Conservation (phyloP, 371 early-diverging fungal genomes). For the Enterocytospora artemiae region DNA sequence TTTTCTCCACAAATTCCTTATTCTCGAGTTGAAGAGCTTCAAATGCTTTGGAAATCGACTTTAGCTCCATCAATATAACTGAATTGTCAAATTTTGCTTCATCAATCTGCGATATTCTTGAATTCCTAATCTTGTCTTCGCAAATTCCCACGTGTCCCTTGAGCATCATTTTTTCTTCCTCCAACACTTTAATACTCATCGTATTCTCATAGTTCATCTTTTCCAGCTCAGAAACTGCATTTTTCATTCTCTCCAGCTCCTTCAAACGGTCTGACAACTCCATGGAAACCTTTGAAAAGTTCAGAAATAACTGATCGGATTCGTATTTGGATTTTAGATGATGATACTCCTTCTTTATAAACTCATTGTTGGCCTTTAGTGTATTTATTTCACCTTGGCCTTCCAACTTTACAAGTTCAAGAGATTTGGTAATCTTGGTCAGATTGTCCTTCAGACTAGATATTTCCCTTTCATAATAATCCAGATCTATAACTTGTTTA, state of each 20-base stretch:
- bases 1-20: constrained; percentile 12
- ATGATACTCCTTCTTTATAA: neutral
- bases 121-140: neutral
- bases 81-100: too few species aligned
- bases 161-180: neutral
- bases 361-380: constrained; percentile 5
- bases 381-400: neutral
- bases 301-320: constrained; percentile 3
- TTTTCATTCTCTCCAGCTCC: neutral
- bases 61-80: constrained; percentile 13
- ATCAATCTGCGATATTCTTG: neutral
- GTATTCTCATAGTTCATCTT: neutral
- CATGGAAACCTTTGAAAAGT: neutral
- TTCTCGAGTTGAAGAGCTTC: constrained; percentile 1
- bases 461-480: neutral
- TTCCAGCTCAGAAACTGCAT: neutral
- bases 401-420: neutral
- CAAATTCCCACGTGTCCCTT: neutral
- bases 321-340: neutral
- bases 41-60: constrained; percentile 3
- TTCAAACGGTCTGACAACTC: neutral
- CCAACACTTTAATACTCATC: neutral
- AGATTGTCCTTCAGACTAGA: neutral
- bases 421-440: neutral
- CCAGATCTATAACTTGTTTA: neutral